phyloP scores from a whole-genome alignment of 176 grass and related monocot species.

The Chloris gayana region DNA sequence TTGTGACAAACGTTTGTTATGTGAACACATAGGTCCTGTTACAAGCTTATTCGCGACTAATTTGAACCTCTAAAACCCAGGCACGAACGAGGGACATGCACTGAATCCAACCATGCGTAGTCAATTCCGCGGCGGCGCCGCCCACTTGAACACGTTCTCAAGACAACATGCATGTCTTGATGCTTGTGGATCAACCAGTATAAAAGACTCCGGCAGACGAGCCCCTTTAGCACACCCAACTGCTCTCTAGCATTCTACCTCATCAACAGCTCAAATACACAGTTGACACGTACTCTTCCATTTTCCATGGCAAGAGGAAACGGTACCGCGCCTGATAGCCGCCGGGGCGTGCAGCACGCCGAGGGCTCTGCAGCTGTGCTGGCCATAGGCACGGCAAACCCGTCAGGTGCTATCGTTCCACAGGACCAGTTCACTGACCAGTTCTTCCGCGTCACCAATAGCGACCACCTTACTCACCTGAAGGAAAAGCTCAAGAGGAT shows the following conservation, averaged over 20 bases:
- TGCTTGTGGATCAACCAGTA: neutral
- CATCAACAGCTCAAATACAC: neutral
- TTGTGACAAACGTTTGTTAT: too few species aligned
- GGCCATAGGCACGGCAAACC: constrained; percentile 59
- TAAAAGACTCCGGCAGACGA: neutral
- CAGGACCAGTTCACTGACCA: constrained; percentile 57
- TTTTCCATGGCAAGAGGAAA: neutral
- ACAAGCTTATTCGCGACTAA: too few species aligned
- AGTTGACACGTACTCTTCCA: neutral
- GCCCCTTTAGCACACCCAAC: neutral
- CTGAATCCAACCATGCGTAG: too few species aligned
- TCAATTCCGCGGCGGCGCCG: too few species aligned
- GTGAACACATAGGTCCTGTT: too few species aligned
- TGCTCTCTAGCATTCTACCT: neutral
- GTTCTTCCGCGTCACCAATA: constrained; percentile 61
- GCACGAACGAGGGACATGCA: too few species aligned
- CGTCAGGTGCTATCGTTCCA: constrained; percentile 28
- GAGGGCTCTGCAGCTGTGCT: constrained; percentile 58
- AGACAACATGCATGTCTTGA: neutral
- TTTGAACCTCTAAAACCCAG: too few species aligned
- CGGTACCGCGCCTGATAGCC: neutral
- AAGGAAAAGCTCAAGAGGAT: constrained; percentile 69
- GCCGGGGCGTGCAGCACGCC: constrained; percentile 19
- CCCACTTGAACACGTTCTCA: too few species aligned
- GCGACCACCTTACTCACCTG: constrained; percentile 59